Percentiles rank a stretch among this genome's conserved stretches.
These are phyloP conservation scores for Pseudogymnoascus sp. DNA, from an alignment of 2,329 filamentous ascomycete genomes.

Conservation along the genomic window DNA sequence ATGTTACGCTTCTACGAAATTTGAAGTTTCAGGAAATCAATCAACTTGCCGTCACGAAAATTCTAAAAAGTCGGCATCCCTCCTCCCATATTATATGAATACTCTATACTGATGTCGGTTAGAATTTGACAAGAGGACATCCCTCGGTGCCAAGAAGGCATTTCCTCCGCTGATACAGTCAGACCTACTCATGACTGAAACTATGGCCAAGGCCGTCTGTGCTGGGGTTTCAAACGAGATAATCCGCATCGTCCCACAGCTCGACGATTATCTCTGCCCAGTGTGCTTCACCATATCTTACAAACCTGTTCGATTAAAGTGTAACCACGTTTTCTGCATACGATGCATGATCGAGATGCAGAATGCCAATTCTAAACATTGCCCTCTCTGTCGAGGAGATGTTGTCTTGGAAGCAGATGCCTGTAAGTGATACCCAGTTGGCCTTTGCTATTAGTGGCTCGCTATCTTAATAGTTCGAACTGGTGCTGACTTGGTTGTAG, in stretches of 20 bases:
- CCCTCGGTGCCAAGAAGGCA: constrained; percentile 57
- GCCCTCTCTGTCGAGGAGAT: constrained; percentile 68
- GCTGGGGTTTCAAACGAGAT: constrained; percentile 66
- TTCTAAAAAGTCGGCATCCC: constrained; percentile 63
- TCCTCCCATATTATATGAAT: not conserved
- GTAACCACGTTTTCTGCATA: constrained; percentile 75
- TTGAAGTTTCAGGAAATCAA: constrained; percentile 83
- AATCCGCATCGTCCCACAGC: constrained; percentile 65
- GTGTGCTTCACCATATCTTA: constrained; percentile 75
- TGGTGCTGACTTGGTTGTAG: constrained; percentile 30
- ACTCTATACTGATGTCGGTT: constrained; percentile 7
- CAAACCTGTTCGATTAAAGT: constrained; percentile 70
- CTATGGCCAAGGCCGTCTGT: constrained; percentile 68
- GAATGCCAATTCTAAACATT: constrained; percentile 57
- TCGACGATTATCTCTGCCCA: constrained; percentile 79
- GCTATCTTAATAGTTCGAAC: not conserved
- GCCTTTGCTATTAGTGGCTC: not conserved
- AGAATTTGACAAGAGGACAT: constrained; percentile 85
- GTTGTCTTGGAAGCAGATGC: constrained; percentile 65
- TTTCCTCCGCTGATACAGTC: constrained; percentile 55
- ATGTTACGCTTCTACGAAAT: constrained; percentile 67
- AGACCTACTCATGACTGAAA: constrained; percentile 54
- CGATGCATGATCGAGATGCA: constrained; percentile 77
- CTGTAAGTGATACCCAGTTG: constrained; percentile 35
- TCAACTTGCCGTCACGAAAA: constrained; percentile 68